phyloP scores from a whole-genome alignment of 2,329 filamentous ascomycete species.

The Magnaporthales sp. region DNA sequence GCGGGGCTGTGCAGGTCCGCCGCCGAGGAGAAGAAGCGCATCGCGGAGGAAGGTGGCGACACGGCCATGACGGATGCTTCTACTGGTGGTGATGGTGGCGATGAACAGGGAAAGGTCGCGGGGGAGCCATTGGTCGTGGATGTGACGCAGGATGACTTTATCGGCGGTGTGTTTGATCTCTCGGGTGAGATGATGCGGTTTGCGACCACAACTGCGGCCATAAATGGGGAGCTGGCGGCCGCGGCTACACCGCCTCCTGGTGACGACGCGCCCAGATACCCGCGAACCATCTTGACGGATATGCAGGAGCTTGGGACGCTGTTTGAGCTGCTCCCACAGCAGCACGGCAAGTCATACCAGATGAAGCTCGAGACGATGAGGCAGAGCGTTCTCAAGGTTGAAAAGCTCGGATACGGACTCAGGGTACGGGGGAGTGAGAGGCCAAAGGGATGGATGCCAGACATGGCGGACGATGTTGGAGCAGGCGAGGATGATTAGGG shows the following conservation, averaged over 20 bases:
- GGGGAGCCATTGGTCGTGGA: conserved; percentile 35
- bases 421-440: conserved; percentile 80
- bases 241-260: conserved; percentile 12
- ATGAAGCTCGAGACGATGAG: conserved; percentile 84
- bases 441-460: conserved; percentile 87
- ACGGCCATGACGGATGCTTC: conserved; percentile 11
- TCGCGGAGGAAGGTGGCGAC: conserved; percentile 15
- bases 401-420: conserved; percentile 81
- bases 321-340: conserved; percentile 65
- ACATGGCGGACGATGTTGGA: conserved; percentile 26
- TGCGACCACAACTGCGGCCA: conserved; percentile 79
- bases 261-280: conserved; percentile 13
- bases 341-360: conserved; percentile 46
- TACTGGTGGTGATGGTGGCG: not conserved
- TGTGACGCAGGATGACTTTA: conserved; percentile 75
- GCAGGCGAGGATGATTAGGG: conserved; percentile 1
- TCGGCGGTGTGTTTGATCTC: conserved; percentile 86
- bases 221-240: conserved; percentile 48
- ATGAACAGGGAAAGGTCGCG: conserved; percentile 11
- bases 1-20: conserved; percentile 21
- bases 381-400: conserved; percentile 86
- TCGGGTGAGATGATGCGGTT: conserved; percentile 97
- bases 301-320: conserved; percentile 68
- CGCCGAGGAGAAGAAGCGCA: conserved; percentile 2
- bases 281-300: conserved; percentile 65